Evolutionary conservation across 2,329 filamentous ascomycete genomes (phyloP).

Genomic region (Cadophora gregata): DNA sequence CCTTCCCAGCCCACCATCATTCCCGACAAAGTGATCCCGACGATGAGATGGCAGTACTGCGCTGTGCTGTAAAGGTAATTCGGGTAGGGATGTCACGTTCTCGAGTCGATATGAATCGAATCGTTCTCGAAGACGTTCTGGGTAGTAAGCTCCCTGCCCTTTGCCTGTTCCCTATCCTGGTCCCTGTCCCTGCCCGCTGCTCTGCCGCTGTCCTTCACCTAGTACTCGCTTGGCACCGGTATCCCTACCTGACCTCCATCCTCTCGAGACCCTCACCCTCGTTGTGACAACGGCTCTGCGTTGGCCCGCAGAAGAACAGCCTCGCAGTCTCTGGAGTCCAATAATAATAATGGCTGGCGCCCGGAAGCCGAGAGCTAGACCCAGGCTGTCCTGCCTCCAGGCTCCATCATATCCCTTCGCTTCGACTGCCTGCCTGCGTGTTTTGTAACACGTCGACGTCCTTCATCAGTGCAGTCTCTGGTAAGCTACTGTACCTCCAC

Average conservation of each 20-base stretch:
- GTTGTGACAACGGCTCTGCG: constrained; percentile 42
- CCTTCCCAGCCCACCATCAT: background rate
- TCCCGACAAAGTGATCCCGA: constrained; percentile 1
- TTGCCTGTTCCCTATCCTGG: background rate
- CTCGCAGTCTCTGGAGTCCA: constrained; percentile 35
- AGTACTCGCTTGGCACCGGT: constrained; percentile 13
- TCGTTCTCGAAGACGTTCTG: constrained; percentile 14
- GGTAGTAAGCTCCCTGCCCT: constrained; percentile 11
- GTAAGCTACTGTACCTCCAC: constrained; percentile 12
- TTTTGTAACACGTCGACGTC: constrained; percentile 34
- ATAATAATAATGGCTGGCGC: constrained; percentile 39
- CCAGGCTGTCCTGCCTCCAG: constrained; percentile 37
- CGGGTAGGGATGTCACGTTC: constrained; percentile 12
- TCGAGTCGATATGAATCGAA: constrained; percentile 7
- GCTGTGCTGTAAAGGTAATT: background rate
- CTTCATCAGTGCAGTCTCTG: constrained; percentile 9
- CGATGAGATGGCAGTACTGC: constrained; percentile 9
- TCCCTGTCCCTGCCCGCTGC: constrained; percentile 3
- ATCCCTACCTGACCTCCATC: background rate
- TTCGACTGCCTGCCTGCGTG: constrained; percentile 36
- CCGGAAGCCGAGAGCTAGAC: constrained; percentile 15
- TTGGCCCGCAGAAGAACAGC: constrained; percentile 37
- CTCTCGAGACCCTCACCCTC: background rate
- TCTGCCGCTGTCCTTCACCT: constrained; percentile 19
- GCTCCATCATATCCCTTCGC: constrained; percentile 39